A percentile compares a stretch with the other conserved stretches of the same genome.
Evolutionary conservation across 768 basidiomycete species (phyloP).

Genomic region (Russula dissimulans): DNA sequence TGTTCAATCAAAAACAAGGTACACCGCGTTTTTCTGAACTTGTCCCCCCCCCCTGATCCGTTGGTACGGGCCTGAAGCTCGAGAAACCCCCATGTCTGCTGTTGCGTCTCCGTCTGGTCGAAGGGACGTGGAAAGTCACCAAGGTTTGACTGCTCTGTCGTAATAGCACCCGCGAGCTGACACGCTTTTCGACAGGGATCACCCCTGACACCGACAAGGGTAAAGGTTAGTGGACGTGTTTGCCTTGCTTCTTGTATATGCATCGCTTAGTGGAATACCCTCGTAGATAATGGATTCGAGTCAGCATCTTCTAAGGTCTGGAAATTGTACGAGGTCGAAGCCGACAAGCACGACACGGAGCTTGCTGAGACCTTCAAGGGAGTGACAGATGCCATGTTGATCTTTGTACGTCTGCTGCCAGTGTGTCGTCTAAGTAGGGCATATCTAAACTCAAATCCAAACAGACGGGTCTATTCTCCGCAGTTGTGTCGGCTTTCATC

Average conservation of each 20-base stretch:
- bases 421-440: no score
- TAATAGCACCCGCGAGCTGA: no score
- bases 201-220: no score
- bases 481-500: constrained; percentile 16
- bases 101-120: neutral
- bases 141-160: neutral
- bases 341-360: constrained; percentile 11
- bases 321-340: constrained; percentile 5
- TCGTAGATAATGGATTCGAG: neutral
- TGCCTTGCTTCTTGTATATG: neutral
- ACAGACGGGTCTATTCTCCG: constrained; percentile 16
- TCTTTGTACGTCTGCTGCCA: constrained; percentile 5
- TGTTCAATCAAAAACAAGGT: no score
- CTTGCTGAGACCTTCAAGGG: constrained; percentile 13
- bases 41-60: no score
- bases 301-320: constrained; percentile 3
- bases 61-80: no score
- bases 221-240: neutral
- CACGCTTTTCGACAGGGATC: no score
- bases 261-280: neutral
- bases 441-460: no score
- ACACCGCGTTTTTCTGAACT: no score
- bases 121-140: neutral
- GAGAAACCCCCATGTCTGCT: neutral
- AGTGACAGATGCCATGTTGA: constrained; percentile 15